Conservation (phyloP, 2,329 filamentous ascomycete species). For the Xylaria sp. region DNA sequence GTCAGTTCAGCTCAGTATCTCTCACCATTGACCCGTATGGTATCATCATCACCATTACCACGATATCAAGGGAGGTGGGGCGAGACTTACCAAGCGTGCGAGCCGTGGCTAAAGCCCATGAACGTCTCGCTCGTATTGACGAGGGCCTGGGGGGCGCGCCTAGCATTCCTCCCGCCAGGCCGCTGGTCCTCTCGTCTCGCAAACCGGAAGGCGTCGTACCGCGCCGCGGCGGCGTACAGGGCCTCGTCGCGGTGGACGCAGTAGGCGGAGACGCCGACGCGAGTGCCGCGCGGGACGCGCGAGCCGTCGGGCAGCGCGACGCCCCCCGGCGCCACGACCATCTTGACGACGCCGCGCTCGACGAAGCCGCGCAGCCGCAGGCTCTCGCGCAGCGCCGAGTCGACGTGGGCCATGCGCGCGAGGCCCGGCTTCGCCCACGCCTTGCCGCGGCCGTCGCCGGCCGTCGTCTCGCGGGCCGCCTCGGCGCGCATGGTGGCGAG, state of each 20-base stretch:
- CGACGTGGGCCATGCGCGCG: constrained; percentile 41
- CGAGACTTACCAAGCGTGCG: constrained; percentile 39
- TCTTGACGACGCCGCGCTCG: constrained; percentile 40
- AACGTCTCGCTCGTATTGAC: constrained; percentile 39
- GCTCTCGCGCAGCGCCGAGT: constrained; percentile 47
- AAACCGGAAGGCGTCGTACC: constrained; percentile 45
- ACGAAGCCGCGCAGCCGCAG: constrained; percentile 45
- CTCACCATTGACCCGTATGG: not conserved
- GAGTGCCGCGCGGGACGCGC: constrained; percentile 39
- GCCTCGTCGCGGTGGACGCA: constrained; percentile 38
- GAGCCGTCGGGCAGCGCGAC: constrained; percentile 39
- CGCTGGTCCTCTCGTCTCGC: too few species aligned
- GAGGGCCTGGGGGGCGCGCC: constrained; percentile 27
- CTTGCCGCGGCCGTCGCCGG: constrained; percentile 11
- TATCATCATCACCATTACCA: too few species aligned
- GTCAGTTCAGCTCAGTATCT: not conserved
- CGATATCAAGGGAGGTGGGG: not conserved
- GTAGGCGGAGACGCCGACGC: constrained; percentile 41
- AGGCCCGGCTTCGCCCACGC: constrained; percentile 41
- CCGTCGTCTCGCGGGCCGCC: constrained; percentile 31
- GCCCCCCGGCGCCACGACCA: constrained; percentile 39
- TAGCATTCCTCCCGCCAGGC: constrained; percentile 10
- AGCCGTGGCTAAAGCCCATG: constrained; percentile 42
- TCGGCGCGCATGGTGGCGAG: constrained; percentile 41
- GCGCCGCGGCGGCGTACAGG: constrained; percentile 37